A percentile compares a stretch with the other conserved stretches of the same genome.
Conservation (phyloP, 345 rosid genomes). For the Microcos paniculata region DNA sequence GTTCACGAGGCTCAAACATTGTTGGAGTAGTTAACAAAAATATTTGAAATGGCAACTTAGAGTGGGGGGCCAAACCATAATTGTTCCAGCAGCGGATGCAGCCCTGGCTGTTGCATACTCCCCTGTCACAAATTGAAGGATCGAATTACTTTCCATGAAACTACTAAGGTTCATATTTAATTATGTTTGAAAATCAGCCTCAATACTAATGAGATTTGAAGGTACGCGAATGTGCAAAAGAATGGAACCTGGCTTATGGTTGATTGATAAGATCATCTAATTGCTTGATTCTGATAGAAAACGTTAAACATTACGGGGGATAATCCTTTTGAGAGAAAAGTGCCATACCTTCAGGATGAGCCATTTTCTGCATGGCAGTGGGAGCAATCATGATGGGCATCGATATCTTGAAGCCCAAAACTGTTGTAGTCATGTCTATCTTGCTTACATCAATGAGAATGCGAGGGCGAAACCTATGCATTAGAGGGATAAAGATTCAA, state of each 20-base stretch:
- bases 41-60: neutral
- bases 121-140: constrained; percentile 43
- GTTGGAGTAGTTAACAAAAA: neutral
- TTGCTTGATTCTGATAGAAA: neutral
- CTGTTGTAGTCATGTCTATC: constrained; percentile 69
- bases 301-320: neutral
- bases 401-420: constrained; percentile 79
- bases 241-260: neutral
- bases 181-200: neutral
- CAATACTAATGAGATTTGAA: neutral
- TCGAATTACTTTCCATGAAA: neutral
- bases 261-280: neutral
- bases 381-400: constrained; percentile 97
- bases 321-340: neutral
- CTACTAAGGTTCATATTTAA: neutral
- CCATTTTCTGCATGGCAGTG: constrained; percentile 88
- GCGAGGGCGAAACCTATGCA: constrained; percentile 70
- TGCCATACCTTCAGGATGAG: constrained; percentile 75
- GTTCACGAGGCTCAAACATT: too few species aligned
- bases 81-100: constrained; percentile 80
- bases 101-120: constrained; percentile 95
- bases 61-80: constrained; percentile 53
- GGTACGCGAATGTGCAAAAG: neutral
- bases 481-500: neutral
- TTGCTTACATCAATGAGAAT: constrained; percentile 80